Base-by-base conservation (phyloP, 2,329 filamentous ascomycete genomes). In the Colletotrichum costaricense region DNA sequence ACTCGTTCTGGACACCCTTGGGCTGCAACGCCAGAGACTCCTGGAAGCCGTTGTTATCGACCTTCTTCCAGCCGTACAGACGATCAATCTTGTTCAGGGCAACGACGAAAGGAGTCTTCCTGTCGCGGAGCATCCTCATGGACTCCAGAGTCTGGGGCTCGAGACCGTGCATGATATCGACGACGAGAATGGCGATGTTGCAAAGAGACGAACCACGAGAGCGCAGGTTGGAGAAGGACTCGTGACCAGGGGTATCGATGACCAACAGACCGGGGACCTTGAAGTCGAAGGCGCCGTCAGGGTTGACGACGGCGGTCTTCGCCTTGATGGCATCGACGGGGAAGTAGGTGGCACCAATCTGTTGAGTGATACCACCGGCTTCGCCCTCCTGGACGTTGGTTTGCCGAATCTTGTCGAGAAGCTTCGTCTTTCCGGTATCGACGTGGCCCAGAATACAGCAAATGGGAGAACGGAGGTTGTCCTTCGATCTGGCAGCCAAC, bases 391-490 rank as follows among this genome's bases (percentile, higher is more conserved):
- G 97, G 46, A 99, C 97, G 81, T 99, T 98, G 71, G 97, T 98
- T 84, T 98, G 95, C 80, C 97, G 94, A 80, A 99, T 94, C 88
- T 99, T 99, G 88, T 99, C 97, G 72, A 99, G 90, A 75, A 99
- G 88, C 87, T 98, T 99, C n/a, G 97, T 99, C 88, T 99, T 99
- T 83, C 97, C 97, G 58, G 97, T 99, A 92, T 99, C 97, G 90
- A 99, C 97, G 91, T 99, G 97, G 80, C 97, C 97, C 76, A 99
- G 91, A 90, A 99, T 99, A 93, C 96, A 98, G 89, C 97, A 98
- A 85, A 99, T 99, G 66, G 97, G 97, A 54, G 97, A 98, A 72
- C 97, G 95, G 69, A 99, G 90, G 84, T 99, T 93, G 82, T 99
- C 95, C 84, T 94, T 95, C 26, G 96, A 98, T 74, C 95, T 91